phyloP scores from a whole-genome alignment of 2,329 filamentous ascomycete species.

The Didymella glomerata region DNA sequence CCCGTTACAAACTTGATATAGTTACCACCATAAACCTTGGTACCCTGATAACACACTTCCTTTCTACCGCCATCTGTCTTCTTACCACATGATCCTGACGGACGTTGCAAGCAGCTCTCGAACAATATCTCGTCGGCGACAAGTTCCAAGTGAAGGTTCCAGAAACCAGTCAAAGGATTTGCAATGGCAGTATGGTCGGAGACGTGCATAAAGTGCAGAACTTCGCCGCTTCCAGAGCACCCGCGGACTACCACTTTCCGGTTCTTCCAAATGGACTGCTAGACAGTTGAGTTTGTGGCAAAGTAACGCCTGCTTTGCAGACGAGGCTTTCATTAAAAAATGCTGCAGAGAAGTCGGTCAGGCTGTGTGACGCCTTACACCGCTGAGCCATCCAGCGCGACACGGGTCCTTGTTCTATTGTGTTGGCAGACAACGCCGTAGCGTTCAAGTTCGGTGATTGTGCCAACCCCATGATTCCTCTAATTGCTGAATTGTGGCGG shows the following conservation, averaged over 20 bases:
- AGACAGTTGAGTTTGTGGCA: no score
- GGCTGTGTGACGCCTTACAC: not conserved
- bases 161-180: not conserved
- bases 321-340: no score
- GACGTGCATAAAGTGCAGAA: not conserved
- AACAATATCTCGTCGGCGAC: not conserved
- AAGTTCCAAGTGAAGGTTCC: not conserved
- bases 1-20: not conserved
- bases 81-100: not conserved
- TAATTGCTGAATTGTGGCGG: slow-evolving; percentile 42
- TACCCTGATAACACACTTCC: not conserved
- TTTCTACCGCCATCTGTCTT: not conserved
- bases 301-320: no score
- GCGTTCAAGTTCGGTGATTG: slow-evolving; percentile 2
- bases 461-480: slow-evolving; percentile 50
- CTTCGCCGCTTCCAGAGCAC: not conserved
- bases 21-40: not conserved
- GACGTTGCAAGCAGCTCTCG: not conserved
- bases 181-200: not conserved
- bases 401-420: not conserved
- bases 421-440: not conserved
- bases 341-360: not conserved
- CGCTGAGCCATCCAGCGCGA: not conserved
- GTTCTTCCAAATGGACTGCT: no score
- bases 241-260: no score